phyloP scores from a whole-genome alignment of 1,139 yeast genomes.

The Yamadazyma triangularis region DNA sequence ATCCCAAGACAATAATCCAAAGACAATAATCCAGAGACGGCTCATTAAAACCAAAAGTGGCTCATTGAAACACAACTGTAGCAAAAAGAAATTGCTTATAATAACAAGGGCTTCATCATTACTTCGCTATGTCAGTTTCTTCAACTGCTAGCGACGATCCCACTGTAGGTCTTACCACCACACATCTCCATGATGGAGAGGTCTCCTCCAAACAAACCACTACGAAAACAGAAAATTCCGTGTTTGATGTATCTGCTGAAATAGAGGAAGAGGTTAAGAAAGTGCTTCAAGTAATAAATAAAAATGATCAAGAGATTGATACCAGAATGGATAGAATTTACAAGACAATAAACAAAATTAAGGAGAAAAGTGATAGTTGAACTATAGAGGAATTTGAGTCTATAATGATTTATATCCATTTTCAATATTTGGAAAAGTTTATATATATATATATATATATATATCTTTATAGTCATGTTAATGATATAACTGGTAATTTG shows the following conservation, averaged over 20 bases:
- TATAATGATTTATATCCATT: too few species aligned
- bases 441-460: too few species aligned
- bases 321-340: constrained; percentile 21
- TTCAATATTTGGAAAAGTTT: too few species aligned
- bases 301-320: constrained; percentile 27
- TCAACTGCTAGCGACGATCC: constrained; percentile 5
- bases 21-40: too few species aligned
- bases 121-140: constrained; percentile 2
- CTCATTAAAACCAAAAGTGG: too few species aligned
- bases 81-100: too few species aligned
- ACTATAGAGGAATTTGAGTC: too few species aligned
- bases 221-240: constrained; percentile 25
- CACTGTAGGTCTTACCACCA: constrained; percentile 10
- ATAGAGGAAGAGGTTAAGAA: constrained; percentile 39
- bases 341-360: neutral
- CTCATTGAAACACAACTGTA: too few species aligned
- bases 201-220: constrained; percentile 2
- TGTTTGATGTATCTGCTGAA: constrained; percentile 49
- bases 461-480: too few species aligned
- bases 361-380: neutral
- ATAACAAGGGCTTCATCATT: too few species aligned
- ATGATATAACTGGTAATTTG: too few species aligned
- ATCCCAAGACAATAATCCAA: too few species aligned
- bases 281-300: constrained; percentile 23
- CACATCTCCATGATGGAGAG: constrained; percentile 9